Percentiles rank a stretch among this genome's conserved stretches.
Conservation (phyloP, 176 grass and related monocot genomes). For the Oryza meyeriana region DNA sequence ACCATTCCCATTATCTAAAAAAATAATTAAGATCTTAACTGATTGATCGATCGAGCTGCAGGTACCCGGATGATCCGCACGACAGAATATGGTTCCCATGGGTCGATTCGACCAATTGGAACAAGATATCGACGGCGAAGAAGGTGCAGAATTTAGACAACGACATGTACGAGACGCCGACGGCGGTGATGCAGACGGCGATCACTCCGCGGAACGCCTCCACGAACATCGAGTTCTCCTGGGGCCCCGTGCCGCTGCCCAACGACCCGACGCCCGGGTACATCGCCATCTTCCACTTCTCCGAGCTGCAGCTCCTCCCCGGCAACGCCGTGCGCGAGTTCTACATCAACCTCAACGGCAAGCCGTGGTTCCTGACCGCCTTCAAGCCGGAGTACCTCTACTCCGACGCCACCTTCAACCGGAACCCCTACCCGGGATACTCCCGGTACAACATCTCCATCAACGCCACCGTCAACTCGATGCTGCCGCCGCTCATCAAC, state of each 20-base stretch:
- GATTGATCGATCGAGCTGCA: background rate
- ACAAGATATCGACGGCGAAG: slow-evolving; percentile 7
- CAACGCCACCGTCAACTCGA: slow-evolving; percentile 41
- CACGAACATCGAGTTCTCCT: slow-evolving; percentile 4
- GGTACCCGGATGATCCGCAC: slow-evolving; percentile 50
- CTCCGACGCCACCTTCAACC: background rate
- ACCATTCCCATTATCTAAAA: too few relatives aligned
- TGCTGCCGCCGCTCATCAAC: slow-evolving; percentile 60
- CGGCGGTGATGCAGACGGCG: slow-evolving; percentile 51
- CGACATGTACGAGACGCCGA: slow-evolving; percentile 3
- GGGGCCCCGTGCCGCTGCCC: background rate
- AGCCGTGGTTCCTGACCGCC: background rate
- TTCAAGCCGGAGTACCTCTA: slow-evolving; percentile 18
- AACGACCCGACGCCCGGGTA: background rate
- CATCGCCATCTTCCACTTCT: slow-evolving; percentile 17
- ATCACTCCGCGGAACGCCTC: slow-evolving; percentile 36
- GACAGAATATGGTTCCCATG: slow-evolving; percentile 24
- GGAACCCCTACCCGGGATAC: rapidly evolving
- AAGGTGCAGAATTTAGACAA: background rate
- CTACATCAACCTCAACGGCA: slow-evolving; percentile 18
- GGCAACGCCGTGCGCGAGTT: slow-evolving; percentile 28
- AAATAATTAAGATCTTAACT: background rate
- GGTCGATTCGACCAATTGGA: background rate
- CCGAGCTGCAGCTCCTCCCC: slow-evolving; percentile 34
- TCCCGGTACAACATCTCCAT: slow-evolving; percentile 23